Evolutionary conservation across 202 grass and related monocot genomes (phyloP), one percentile per base, ranked within the genome.

Genomic region (Carex sylvatica): DNA sequence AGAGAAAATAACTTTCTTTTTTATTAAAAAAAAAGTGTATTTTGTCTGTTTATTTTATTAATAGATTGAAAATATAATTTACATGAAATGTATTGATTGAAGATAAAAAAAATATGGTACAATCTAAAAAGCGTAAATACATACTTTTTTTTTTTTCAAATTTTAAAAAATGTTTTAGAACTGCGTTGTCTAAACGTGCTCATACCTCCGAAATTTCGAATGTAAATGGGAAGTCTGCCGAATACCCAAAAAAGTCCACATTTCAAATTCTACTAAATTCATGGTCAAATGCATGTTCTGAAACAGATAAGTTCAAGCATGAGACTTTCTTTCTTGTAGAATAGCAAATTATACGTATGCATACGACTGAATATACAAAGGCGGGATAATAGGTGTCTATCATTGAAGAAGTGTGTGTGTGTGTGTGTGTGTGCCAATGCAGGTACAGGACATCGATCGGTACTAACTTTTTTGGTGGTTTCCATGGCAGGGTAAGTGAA

Each of bases 251-350:
- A 54, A 75, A 75, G 49, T 75, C 71, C 2, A 75, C n/a, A 30
- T 55, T 75, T 75, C 23, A 75, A 75, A 53, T 55, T 55, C 4
- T 53, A 31, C 55, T n/a, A 55, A 75, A 55, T 55, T 75, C 44
- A 55, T 31, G 72, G 22, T 75, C 72, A 54, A 75, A 55, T 33
- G 26, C 7, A 55, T 33, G 26, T 14, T 54, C 47, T 55, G 71
- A 22, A 74, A 74, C 28, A 52, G 44, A 53, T 16, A 74, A 52
- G 70, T 52, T 16, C 70, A 74, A 74, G 70, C 70, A 54, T 54
- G 46, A 22, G 72, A 55, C 23, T 55, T 54, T n/a, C 47, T 55
- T 75, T 24, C 49, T 55, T 75, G 13, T 33, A 54, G 22, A 74
- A 69, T 19, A 0, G 35, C 8, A 18, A 30, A 54, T 55, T 6